Base-by-base conservation (phyloP, 306 rosid species). In the Acacia confusa region DNA sequence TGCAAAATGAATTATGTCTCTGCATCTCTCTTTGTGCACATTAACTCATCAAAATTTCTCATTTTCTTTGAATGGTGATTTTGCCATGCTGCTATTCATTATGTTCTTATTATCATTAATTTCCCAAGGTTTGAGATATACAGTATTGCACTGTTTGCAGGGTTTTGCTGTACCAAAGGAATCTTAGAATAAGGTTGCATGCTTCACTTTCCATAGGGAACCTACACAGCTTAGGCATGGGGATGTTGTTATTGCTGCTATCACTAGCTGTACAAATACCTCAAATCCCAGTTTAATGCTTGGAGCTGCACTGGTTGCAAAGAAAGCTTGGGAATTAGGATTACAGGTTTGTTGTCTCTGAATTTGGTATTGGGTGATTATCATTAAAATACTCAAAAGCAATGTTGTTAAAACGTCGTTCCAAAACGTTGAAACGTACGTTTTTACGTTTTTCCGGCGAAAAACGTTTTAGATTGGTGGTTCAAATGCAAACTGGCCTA, bases 211-310 rank as follows among this genome's bases (percentile, higher is more conserved):
- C 78, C 78, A 83, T 13, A 98, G 90, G 67, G 79, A 86, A 73
- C 84, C 91, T 36, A 97, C 93, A 27, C 88, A 95, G 80, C 97
- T 95, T 78, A 88, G 87, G 88, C 99, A 95, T 57, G 99, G 97
- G 34, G 95, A 92, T 90, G 97, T 95, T 65, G 99, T 93, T 24
- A 93, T 93, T 43, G 99, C 99, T 72, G 99, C 99, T 66, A 95
- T 93, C 86, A 95, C 99, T 83, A 95, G 99, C 81, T 95, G 99
- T 86, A 95, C 98, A 76, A 95, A 95, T 85, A 95, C 98, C 85
- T 95, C 99, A 65, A 93, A 95, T 82, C 99, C 99, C 17, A 93
- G 98, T 63, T 98, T 95, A 60, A 95, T 95, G 99, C 97, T 95
- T 75, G 98, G 97, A 78, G 96, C 99, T 84, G 99, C 96, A 84